Evolutionary conservation across 441 rosid species (phyloP), one percentile per base, ranked within the genome.

Genomic region (Erodium trifolium): DNA sequence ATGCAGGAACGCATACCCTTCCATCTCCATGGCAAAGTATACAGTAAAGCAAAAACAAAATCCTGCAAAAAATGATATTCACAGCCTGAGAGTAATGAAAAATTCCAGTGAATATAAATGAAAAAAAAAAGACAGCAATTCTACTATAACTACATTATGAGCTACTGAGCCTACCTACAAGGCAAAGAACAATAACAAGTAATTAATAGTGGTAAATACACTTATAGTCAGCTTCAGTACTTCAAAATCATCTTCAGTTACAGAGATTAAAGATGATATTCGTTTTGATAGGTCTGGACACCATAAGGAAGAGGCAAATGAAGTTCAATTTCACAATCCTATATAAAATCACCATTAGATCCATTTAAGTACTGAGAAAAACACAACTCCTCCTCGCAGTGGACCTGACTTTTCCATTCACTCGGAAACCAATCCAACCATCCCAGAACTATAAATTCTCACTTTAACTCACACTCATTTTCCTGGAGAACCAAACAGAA

Each of bases 1-100:
- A 19, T 9, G 63, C 64, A 31, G 8, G 55, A 62, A 68, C 55
- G 16, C 86, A 53, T 82, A 85, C 89, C 82, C 88, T 75, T 87
- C 87, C 89, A 85, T 83, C 64, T 59, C 64, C 64, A 59, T 59
- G 66, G 60, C 70, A 35, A n/a, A 39, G 63, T 63, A 23, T 23
- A 23, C 27, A 23, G 27, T 23, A 23, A 23, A 23, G 0, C 27
- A 23, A 23, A 23, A 23, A 23, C 27, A 23, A 23, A 23, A 23
- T 23, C 27, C 27, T 23, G 27, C 27, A 23, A 23, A 23, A 23
- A 23, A 23, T 70, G 59, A 59, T 59, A 18, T 73, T 45, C 68
- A 57, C 62, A 65, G 35, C 75, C 84, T 81, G 78, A 43, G 29
- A 23, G 27, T 6, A 5, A 59, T 19, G 7, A 59, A 59, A 59